Evolutionary conservation across 495 filamentous ascomycete species (phyloP).

Genomic region (Xylaria venustula): DNA sequence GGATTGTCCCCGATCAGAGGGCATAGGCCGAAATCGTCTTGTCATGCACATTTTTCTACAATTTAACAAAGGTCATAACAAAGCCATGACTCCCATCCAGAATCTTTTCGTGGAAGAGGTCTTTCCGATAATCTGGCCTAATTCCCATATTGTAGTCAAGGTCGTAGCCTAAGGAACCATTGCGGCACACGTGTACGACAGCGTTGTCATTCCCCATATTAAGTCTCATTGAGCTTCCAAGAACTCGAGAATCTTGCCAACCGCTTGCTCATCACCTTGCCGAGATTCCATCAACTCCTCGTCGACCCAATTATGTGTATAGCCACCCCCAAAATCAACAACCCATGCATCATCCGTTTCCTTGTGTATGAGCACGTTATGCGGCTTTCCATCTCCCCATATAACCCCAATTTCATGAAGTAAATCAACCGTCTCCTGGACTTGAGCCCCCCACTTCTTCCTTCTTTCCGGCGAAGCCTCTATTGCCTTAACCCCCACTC

Average conservation of each 20-base stretch:
- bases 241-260: conserved; percentile 5
- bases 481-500: conserved; percentile 2
- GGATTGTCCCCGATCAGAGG: too few relatives aligned
- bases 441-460: too few relatives aligned
- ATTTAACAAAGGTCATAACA: too few relatives aligned
- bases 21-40: too few relatives aligned
- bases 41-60: too few relatives aligned
- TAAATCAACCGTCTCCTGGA: neutral
- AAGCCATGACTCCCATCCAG: too few relatives aligned
- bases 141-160: too few relatives aligned
- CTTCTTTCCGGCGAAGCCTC: conserved; percentile 2
- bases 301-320: neutral
- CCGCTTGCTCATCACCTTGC: neutral
- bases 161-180: too few relatives aligned
- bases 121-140: too few relatives aligned
- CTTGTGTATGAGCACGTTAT: conserved; percentile 11
- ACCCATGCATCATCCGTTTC: conserved; percentile 14
- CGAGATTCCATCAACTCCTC: conserved; percentile 5
- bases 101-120: too few relatives aligned
- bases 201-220: too few relatives aligned
- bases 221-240: neutral
- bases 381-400: conserved; percentile 10
- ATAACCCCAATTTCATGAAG: conserved; percentile 2
- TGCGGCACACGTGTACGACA: too few relatives aligned
- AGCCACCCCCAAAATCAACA: neutral